A percentile compares a stretch with the other conserved stretches of the same genome.
Evolutionary conservation across 1,139 yeast species (phyloP).

Genomic region (Geotrichum carabidarum): DNA sequence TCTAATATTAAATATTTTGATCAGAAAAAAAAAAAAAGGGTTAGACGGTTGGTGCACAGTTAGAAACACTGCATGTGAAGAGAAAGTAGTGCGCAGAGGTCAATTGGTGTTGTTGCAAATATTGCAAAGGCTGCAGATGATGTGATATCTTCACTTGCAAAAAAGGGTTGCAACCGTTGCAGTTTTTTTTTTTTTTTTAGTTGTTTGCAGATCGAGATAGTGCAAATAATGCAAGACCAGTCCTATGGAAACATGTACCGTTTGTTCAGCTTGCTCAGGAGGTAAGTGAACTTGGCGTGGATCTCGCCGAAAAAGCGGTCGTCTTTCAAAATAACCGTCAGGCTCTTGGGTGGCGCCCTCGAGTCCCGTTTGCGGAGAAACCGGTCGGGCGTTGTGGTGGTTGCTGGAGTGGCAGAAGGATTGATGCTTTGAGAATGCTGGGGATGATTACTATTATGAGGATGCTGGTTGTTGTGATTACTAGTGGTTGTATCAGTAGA

Average conservation of each 20-base stretch:
- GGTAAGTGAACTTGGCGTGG: constrained; percentile 46
- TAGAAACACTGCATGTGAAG: too few relatives aligned
- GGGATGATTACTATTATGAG: neutral
- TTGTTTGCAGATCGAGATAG: neutral
- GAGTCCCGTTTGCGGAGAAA: constrained; percentile 48
- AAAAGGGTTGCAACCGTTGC: too few relatives aligned
- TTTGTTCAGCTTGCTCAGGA: constrained; percentile 36
- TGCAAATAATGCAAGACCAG: neutral
- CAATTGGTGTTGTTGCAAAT: too few relatives aligned
- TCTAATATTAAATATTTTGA: too few relatives aligned
- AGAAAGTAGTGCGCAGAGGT: too few relatives aligned
- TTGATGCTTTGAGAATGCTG: neutral
- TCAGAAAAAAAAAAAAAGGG: too few relatives aligned
- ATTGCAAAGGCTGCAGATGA: too few relatives aligned
- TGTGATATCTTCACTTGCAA: too few relatives aligned
- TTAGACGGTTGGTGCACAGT: too few relatives aligned
- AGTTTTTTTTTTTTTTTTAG: too few relatives aligned
- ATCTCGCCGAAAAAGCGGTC: constrained; percentile 53
- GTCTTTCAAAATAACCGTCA: constrained; percentile 59
- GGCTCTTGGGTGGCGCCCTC: constrained; percentile 46
- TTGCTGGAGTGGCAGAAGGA: neutral
- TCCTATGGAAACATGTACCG: neutral
- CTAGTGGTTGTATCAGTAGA: constrained; percentile 2
- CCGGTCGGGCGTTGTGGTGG: constrained; percentile 42
- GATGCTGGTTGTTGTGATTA: neutral